Conservation (phyloP, 441 rosid genomes). For the Populus hybrid region DNA sequence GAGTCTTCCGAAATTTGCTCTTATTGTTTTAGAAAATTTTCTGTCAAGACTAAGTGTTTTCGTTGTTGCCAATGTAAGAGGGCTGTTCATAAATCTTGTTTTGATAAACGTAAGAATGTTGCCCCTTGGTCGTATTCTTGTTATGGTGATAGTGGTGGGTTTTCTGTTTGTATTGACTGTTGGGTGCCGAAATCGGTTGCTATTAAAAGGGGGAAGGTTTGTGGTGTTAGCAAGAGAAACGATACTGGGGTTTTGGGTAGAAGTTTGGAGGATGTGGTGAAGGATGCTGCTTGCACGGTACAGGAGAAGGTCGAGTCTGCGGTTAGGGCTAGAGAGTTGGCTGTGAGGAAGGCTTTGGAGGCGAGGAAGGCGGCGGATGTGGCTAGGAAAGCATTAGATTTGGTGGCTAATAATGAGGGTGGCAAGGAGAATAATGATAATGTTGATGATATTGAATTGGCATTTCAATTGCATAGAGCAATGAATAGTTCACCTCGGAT, state of each 20-base stretch:
- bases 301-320: slow-evolving; percentile 27
- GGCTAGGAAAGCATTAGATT: slow-evolving; percentile 16
- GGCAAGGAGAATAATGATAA: background rate
- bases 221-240: slow-evolving; percentile 18
- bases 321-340: slow-evolving; percentile 28
- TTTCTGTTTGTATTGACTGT: slow-evolving; percentile 53
- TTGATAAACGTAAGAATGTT: slow-evolving; percentile 21
- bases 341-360: slow-evolving; percentile 21
- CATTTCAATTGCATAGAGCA: slow-evolving; percentile 28
- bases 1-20: slow-evolving; percentile 50
- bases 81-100: slow-evolving; percentile 43
- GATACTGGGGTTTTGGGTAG: slow-evolving; percentile 16
- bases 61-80: slow-evolving; percentile 41
- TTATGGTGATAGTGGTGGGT: slow-evolving; percentile 21
- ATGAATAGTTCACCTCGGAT: slow-evolving; percentile 33
- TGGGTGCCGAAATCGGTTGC: slow-evolving; percentile 52
- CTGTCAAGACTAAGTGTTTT: slow-evolving; percentile 21
- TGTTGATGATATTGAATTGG: slow-evolving; percentile 31
- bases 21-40: slow-evolving; percentile 43
- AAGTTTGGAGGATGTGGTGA: slow-evolving; percentile 25
- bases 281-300: slow-evolving; percentile 15
- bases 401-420: slow-evolving; percentile 11
- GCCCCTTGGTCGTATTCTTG: slow-evolving; percentile 48
- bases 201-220: slow-evolving; percentile 10
- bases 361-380: slow-evolving; percentile 22